Evolutionary conservation across 2,329 filamentous ascomycete genomes (phyloP).

Genomic region (Botrytis sinoallii): DNA sequence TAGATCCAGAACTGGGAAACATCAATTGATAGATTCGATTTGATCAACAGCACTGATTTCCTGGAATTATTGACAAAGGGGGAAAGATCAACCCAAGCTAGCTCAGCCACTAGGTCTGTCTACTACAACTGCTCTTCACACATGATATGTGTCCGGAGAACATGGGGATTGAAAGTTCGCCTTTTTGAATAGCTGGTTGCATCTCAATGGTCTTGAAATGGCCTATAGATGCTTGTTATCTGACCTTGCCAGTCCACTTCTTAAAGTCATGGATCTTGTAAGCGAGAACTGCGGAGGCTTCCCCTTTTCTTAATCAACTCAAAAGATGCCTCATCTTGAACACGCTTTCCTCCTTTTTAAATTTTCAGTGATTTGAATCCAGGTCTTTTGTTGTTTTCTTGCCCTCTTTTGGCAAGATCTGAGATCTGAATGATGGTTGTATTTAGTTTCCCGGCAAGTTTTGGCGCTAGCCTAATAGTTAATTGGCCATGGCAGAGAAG

Average conservation of each 20-base stretch:
- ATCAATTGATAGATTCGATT: fast-evolving
- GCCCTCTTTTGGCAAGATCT: not conserved
- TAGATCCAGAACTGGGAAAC: not conserved
- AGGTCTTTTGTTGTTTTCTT: not conserved
- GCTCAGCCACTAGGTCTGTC: not conserved
- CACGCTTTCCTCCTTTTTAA: not conserved
- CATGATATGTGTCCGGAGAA: not conserved
- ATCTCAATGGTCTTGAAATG: not conserved
- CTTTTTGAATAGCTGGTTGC: not conserved
- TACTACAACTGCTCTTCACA: not conserved
- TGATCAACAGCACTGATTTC: not conserved
- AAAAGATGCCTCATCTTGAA: not conserved
- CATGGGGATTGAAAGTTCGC: not conserved
- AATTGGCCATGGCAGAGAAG: not conserved
- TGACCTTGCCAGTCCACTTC: not conserved
- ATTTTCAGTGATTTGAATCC: not conserved
- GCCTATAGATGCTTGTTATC: not conserved
- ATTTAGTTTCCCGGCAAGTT: not conserved
- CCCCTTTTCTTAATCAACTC: not conserved
- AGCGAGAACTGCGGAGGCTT: not conserved
- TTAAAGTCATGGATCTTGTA: not conserved
- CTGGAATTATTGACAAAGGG: not conserved
- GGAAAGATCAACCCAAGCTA: not conserved
- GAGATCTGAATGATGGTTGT: not conserved
- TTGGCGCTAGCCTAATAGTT: not conserved